Evolutionary conservation across 1,284 basidiomycete genomes (phyloP).

Genomic region (Rhodotorula mucilaginosa): DNA sequence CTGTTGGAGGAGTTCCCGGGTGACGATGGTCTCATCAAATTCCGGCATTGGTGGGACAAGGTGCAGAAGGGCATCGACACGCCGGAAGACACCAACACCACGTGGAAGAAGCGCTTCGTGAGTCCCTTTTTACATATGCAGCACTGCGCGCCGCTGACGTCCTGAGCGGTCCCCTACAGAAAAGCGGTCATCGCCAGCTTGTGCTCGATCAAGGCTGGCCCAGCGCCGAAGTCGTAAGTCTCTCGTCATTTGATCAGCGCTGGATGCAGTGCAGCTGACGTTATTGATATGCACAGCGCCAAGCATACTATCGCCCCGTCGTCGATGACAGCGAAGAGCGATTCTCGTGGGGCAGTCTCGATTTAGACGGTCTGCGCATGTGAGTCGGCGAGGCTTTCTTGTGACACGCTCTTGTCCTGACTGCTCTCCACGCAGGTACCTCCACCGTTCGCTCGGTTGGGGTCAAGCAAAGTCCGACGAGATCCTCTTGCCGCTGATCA

Average conservation of each 20-base stretch:
- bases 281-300: conserved; percentile 57
- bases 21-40: conserved; percentile 73
- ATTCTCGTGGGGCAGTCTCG: conserved; percentile 95
- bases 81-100: conserved; percentile 58
- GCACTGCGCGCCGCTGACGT: background rate
- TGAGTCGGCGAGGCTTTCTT: conserved; percentile 51
- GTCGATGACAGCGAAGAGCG: conserved; percentile 89
- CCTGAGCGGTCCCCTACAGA: conserved; percentile 55
- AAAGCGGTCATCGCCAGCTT: conserved; percentile 81
- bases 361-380: conserved; percentile 83
- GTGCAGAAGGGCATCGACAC: conserved; percentile 89
- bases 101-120: conserved; percentile 81
- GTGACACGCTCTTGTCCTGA: conserved; percentile 5
- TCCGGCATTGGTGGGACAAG: conserved; percentile 90
- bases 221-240: conserved; percentile 74
- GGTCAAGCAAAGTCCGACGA: conserved; percentile 82
- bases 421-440: conserved; percentile 59
- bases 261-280: background rate
- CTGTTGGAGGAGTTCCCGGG: conserved; percentile 86
- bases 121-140: conserved; percentile 48
- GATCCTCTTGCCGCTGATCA: conserved; percentile 86
- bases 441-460: conserved; percentile 85
- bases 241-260: background rate
- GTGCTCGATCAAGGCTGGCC: conserved; percentile 83
- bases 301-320: conserved; percentile 87